Conservation (phyloP, 2,329 filamentous ascomycete species). For the Balansia obtecta region DNA sequence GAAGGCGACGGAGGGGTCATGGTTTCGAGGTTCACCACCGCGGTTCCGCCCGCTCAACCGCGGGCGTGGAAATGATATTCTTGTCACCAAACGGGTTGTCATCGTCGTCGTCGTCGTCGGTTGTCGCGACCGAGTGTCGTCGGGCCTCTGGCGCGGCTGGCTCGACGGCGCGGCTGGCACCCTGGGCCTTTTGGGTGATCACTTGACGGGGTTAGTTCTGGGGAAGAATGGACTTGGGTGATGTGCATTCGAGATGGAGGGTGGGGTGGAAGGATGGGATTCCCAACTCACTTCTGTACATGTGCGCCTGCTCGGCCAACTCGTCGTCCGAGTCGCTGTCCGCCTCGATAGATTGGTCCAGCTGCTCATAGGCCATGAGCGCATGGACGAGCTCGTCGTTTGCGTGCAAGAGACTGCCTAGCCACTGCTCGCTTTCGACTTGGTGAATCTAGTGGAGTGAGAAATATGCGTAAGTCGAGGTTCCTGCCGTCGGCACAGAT, state of each 20-base stretch:
- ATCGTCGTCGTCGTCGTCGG: constrained; percentile 50
- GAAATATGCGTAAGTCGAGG: constrained; percentile 1
- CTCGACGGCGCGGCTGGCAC: constrained; percentile 27
- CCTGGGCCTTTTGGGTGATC: constrained; percentile 38
- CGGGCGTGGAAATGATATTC: constrained; percentile 46
- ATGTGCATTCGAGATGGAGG: too few relatives aligned
- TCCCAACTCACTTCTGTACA: constrained; percentile 40
- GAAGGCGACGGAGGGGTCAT: too few relatives aligned
- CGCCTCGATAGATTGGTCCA: constrained; percentile 73
- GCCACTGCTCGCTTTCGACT: constrained; percentile 81
- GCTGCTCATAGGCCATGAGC: constrained; percentile 86
- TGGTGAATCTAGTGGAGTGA: constrained; percentile 69
- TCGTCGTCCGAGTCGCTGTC: constrained; percentile 61
- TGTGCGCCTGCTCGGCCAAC: constrained; percentile 51
- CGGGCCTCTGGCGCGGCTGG: constrained; percentile 16
- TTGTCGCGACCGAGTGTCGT: not conserved
- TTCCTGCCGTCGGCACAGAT: not conserved
- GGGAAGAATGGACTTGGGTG: too few relatives aligned
- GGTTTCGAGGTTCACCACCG: constrained; percentile 15
- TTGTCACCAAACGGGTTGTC: constrained; percentile 78
- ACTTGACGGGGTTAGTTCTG: too few relatives aligned
- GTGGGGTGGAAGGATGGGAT: too few relatives aligned
- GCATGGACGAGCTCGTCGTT: constrained; percentile 94
- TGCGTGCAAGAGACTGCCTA: constrained; percentile 80
- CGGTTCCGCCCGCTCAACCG: constrained; percentile 17